Conservation (phyloP, 495 filamentous ascomycete genomes). For the Penicillium maclennaniae region DNA sequence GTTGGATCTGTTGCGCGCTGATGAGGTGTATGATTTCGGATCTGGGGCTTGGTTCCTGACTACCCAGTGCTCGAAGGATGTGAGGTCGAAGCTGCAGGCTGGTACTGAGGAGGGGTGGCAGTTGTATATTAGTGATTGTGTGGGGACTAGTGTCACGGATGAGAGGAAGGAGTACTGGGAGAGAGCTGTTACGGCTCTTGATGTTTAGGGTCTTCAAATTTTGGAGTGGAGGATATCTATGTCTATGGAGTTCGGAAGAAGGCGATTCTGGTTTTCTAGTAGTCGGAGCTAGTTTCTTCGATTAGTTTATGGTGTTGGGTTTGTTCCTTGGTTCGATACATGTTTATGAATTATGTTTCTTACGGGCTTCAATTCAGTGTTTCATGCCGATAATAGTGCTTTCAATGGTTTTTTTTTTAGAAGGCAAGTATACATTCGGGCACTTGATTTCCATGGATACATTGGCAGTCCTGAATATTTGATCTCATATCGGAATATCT, state of each 20-base stretch:
- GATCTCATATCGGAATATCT: too few species aligned
- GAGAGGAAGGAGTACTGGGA: constrained; percentile 56
- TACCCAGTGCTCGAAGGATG: constrained; percentile 53
- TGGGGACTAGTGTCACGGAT: constrained; percentile 50
- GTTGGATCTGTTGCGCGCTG: constrained; percentile 53
- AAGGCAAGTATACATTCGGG: too few species aligned
- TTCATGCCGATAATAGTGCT: too few species aligned
- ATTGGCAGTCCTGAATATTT: too few species aligned
- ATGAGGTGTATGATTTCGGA: constrained; percentile 64
- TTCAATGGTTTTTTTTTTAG: too few species aligned
- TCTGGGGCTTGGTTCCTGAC: constrained; percentile 71
- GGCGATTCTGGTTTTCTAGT: background rate
- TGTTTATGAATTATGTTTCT: too few species aligned
- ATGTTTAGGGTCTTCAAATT: constrained; percentile 17
- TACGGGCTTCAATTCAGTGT: too few species aligned
- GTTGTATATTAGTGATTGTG: constrained; percentile 60
- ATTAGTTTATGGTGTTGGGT: too few species aligned
- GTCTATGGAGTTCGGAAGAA: background rate
- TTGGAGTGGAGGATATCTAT: too few species aligned
- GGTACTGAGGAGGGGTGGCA: constrained; percentile 55
- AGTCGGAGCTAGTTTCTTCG: too few species aligned
- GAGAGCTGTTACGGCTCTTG: constrained; percentile 37
- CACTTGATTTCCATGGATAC: too few species aligned
- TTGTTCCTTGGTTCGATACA: too few species aligned
- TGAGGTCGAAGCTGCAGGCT: constrained; percentile 43